Percentiles rank a stretch among this genome's conserved stretches.
These are phyloP conservation scores for Sanghuangporus weigelae DNA, from an alignment of 1,284 basidiomycete genomes.

Conservation along the genomic window DNA sequence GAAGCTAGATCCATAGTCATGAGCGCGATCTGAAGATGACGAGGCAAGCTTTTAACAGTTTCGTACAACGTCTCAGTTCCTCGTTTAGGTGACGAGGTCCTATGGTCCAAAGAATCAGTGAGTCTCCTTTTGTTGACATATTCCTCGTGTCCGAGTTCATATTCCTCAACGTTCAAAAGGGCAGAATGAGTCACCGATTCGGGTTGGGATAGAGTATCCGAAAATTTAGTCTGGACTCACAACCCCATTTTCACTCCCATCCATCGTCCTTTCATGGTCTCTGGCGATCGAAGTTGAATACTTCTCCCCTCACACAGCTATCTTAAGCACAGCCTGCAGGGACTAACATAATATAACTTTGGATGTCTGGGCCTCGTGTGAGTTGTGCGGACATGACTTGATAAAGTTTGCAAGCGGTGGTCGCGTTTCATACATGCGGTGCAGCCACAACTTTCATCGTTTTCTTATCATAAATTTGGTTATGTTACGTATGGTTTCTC, in stretches of 20 bases:
- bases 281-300: not conserved
- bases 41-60: not conserved
- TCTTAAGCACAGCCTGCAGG: not conserved
- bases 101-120: constrained; percentile 2
- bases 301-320: not conserved
- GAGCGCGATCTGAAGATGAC: not conserved
- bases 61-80: not conserved
- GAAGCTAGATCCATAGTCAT: constrained; percentile 52
- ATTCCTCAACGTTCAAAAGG: not conserved
- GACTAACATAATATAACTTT: not conserved
- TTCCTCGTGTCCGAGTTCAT: not conserved
- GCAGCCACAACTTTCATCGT: not conserved
- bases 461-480: not conserved
- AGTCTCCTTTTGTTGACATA: not conserved
- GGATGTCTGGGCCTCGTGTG: not conserved
- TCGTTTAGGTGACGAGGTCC: constrained; percentile 4
- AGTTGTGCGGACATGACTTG: not conserved
- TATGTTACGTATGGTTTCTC: too few species aligned
- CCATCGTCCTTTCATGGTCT: not conserved
- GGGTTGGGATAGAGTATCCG: not conserved
- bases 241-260: not conserved
- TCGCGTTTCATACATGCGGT: not conserved
- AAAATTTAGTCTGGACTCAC: not conserved
- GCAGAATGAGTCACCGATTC: not conserved
- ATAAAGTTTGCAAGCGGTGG: not conserved